phyloP scores from a whole-genome alignment of 192 early-diverging fungal species.

The Anaeromyces robustus region DNA sequence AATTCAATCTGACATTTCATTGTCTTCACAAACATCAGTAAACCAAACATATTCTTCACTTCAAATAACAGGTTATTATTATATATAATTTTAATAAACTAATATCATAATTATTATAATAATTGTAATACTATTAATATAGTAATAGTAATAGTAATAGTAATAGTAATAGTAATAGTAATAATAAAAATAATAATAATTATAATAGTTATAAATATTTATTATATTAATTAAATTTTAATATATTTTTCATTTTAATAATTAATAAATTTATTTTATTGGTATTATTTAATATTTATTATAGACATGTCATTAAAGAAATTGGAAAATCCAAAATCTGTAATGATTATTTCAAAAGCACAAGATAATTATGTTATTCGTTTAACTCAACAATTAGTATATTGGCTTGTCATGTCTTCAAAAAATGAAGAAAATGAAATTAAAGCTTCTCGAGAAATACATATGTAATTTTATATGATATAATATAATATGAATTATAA shows the following conservation, averaged over 20 bases:
- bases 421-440: neutral
- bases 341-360: neutral
- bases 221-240: too few species aligned
- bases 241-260: too few species aligned
- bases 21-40: neutral
- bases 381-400: neutral
- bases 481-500: too few species aligned
- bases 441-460: neutral
- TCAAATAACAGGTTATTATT: too few species aligned
- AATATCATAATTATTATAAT: too few species aligned
- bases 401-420: neutral
- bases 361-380: neutral
- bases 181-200: too few species aligned
- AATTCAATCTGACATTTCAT: neutral
- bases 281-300: neutral
- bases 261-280: too few species aligned
- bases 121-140: too few species aligned
- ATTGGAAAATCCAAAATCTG: neutral
- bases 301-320: neutral
- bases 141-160: too few species aligned
- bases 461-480: neutral
- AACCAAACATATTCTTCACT: neutral
- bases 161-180: too few species aligned
- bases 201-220: too few species aligned
- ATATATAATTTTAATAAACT: too few species aligned